Conservation (phyloP, 2,329 filamentous ascomycete species). For the Aspergillus aculeatinus region DNA sequence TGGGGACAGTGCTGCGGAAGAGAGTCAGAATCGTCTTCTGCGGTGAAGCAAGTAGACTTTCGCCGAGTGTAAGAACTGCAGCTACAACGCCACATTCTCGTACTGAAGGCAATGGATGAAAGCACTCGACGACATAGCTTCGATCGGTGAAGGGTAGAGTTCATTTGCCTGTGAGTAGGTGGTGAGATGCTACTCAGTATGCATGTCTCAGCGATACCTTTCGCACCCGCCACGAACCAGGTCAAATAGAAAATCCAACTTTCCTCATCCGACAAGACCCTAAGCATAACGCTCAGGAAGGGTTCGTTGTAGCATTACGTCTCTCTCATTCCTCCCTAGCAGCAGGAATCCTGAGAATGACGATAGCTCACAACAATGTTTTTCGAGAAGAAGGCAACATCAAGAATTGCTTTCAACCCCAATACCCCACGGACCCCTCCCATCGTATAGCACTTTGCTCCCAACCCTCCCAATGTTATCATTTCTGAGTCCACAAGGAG, state of each 20-base stretch:
- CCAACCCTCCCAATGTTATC: conserved; percentile 36
- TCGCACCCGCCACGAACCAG: conserved; percentile 24
- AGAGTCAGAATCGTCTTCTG: conserved; percentile 74
- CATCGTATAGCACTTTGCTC: conserved; percentile 47
- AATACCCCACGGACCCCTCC: conserved; percentile 67
- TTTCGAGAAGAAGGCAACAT: conserved; percentile 69
- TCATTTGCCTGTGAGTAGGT: conserved; percentile 10
- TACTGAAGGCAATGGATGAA: conserved; percentile 58
- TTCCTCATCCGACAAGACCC: conserved; percentile 78
- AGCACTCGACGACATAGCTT: conserved; percentile 79
- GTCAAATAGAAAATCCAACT: conserved; percentile 27
- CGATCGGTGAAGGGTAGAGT: conserved; percentile 67
- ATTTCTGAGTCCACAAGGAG: background rate
- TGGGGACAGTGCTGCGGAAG: conserved; percentile 76
- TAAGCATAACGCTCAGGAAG: conserved; percentile 54
- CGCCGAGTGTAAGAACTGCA: conserved; percentile 90
- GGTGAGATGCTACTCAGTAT: conserved; percentile 24
- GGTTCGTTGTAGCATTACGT: conserved; percentile 49
- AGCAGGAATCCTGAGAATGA: conserved; percentile 8
- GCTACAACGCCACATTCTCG: conserved; percentile 88
- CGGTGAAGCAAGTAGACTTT: conserved; percentile 62
- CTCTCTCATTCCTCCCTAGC: conserved; percentile 13
- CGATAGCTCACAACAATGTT: conserved; percentile 61
- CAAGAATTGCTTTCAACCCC: conserved; percentile 63
- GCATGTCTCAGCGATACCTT: conserved; percentile 30